Evolutionary conservation across 805 yeast genomes (phyloP).

Genomic region (Candida morakotiae): DNA sequence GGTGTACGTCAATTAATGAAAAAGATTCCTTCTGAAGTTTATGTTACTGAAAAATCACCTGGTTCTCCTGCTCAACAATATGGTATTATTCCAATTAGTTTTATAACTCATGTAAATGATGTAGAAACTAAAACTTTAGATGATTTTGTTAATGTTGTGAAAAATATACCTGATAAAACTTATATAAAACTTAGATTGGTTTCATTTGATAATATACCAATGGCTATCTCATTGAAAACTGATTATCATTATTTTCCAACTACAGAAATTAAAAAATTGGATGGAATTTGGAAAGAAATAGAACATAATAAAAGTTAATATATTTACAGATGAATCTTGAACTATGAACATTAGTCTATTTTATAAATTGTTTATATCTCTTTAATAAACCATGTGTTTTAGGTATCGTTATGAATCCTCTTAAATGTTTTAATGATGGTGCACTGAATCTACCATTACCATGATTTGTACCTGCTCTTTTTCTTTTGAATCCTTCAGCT

Average conservation of each 20-base stretch:
- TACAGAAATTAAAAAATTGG: constrained; percentile 50
- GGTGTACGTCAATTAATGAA: constrained; percentile 84
- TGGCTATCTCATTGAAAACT: constrained; percentile 80
- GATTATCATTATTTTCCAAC: constrained; percentile 88
- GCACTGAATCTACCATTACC: constrained; percentile 88
- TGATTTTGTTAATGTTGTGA: constrained; percentile 63
- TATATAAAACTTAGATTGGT: constrained; percentile 79
- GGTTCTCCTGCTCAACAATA: constrained; percentile 89
- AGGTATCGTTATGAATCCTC: constrained; percentile 54
- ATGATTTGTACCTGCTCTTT: constrained; percentile 80
- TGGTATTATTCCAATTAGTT: constrained; percentile 72
- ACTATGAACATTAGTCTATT: constrained; percentile 1
- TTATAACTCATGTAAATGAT: constrained; percentile 87
- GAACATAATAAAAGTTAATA: constrained; percentile 34
- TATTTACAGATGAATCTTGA: neutral
- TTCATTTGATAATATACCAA: constrained; percentile 81
- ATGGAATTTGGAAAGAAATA: constrained; percentile 43
- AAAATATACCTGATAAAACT: constrained; percentile 68
- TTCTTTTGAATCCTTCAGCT: constrained; percentile 54
- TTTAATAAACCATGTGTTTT: constrained; percentile 52
- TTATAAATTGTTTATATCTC: constrained; percentile 22
- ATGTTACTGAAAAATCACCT: constrained; percentile 65
- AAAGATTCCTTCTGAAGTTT: constrained; percentile 76
- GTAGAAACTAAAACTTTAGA: constrained; percentile 65
- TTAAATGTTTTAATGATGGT: constrained; percentile 53